Base-by-base conservation (phyloP, 2,329 filamentous ascomycete genomes). In the Fusarium tjaetaba region DNA sequence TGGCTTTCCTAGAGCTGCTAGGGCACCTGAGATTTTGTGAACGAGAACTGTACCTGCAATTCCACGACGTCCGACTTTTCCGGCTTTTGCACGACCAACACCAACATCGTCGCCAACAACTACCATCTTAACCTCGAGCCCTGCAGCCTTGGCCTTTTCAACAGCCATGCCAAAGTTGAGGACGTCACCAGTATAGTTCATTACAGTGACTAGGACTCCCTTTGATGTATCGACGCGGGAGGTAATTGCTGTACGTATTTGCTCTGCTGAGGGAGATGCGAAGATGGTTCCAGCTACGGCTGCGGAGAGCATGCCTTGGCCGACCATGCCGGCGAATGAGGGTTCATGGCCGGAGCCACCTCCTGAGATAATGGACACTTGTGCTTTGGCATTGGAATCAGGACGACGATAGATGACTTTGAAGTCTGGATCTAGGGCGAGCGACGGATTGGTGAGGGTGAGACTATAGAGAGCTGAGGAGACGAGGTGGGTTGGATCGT, bases 131-230 rank as follows among this genome's bases (percentile, higher is more conserved):
- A 94, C 93, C 24, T 90, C 84, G 30, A 94, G 83, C 0, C 94
- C 95, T 0, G 90, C 89, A 3, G 94, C 94, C 66, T 93, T 92
- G 22, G 95, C 95, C 85, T 97, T 97, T 82, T 98, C 96, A 14
- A 96, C 94, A 2, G 92, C 95, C 88, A 98, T 92, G 62, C 95
- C 95, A 80, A 98, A 98, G 84, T 97, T 97, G 75, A 98, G 88
- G 61, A 97, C 90, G 81, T 95, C 93, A 42, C 93, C 93, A 3
- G 94, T 97, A 82, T 97, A 97, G 82, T 98, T 98, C 94, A 97
- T 97, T 36, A 97, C 93, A 11, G 95, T 92, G n/a, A 97, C 93
- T 45, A 98, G 82, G 3, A 97, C 93, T 30, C 95, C 96, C 70
- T 90, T 88, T 49, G 88, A 86, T 7, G 88, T 88, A 69, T 93